Base-by-base conservation (phyloP, 768 basidiomycete genomes). In the Rhodotorula kratochvilovae region DNA sequence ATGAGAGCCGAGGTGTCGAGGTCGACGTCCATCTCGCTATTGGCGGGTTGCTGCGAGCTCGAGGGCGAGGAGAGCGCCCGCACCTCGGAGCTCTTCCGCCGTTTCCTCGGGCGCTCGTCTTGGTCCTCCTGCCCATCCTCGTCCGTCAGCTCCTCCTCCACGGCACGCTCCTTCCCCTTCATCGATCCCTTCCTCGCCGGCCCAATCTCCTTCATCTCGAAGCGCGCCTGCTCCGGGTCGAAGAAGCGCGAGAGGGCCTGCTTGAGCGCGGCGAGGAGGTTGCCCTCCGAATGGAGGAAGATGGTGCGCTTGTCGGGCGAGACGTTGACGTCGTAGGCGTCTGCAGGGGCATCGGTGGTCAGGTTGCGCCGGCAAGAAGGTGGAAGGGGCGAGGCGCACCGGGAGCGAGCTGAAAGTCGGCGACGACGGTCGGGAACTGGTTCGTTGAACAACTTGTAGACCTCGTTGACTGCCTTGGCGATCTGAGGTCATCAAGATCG, bases 231-330 rank as follows among this genome's bases (percentile, higher is more conserved):
- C 0, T 86, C 83, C 0, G 87, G 84, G 33, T n/a, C 21, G 8
- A 42, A 56, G 39, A 63, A 45, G 57, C 80, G 23, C 39, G 42
- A 10, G 15, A 59, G 58, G 27, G 12, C n/a, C 64, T 92, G 92
- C 82, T 90, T 93, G 51, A 98, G 83, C 0, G 88, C 86, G 5
- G 85, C 81, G 1, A 98, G 84, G 27, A 99, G 81, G 70, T 89
- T 89, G 19, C 83, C 84, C 79, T 99, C 95, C 79, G 88, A 88
- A 76, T 97, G 92, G 19, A 99, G 77, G 61, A 96, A 88, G 48
- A 98, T 89, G 0, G 92, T 94, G n/a, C 95, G 85, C 78, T 98
- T 99, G 82, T 98, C 96, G 0, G 96, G 95, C 71, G 88, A 91
- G 69, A 98, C 90, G 71, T 99, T 99, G 77, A 99, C 87, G 78